These are phyloP conservation scores for Podila clonocystis DNA, from an alignment of 192 early-diverging fungal species.

Conservation along the genomic window DNA sequence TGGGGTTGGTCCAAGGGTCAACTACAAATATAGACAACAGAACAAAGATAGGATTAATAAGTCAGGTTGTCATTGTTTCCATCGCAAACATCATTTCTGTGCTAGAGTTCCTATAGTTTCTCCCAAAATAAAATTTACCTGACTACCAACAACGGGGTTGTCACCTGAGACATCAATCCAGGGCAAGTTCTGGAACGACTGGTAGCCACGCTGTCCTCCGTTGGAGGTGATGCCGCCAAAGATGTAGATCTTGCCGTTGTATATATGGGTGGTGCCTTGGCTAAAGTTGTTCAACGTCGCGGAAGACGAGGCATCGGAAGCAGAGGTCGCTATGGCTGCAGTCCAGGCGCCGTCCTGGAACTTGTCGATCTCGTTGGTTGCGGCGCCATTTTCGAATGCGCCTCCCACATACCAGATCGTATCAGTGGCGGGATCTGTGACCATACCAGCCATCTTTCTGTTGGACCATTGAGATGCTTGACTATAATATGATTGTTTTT, in stretches of 20 bases:
- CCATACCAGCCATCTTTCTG: constrained; percentile 9
- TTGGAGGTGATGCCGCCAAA: constrained; percentile 38
- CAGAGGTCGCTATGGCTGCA: neutral
- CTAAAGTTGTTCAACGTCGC: constrained; percentile 6
- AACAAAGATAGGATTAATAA: constrained; percentile 1
- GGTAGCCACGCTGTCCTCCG: constrained; percentile 15
- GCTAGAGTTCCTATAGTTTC: too few relatives aligned
- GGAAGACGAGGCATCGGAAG: neutral
- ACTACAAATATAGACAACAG: constrained; percentile 9
- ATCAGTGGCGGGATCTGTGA: constrained; percentile 19
- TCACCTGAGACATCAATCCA: constrained; percentile 9
- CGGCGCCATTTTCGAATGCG: constrained; percentile 5
- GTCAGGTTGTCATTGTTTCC: neutral
- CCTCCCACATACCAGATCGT: constrained; percentile 24
- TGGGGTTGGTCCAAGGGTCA: constrained; percentile 17
- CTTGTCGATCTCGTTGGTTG: constrained; percentile 26
- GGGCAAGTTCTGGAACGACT: constrained; percentile 23
- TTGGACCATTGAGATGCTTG: constrained; percentile 27
- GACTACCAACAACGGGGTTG: too few relatives aligned
- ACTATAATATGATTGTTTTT: neutral
- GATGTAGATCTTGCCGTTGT: constrained; percentile 19
- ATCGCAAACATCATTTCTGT: neutral
- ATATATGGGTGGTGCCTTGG: constrained; percentile 19
- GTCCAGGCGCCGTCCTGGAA: constrained; percentile 18
- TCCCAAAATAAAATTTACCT: too few relatives aligned